These are phyloP conservation scores for Hyphopichia khmerensis DNA, from an alignment of 1,139 yeast species.

Conservation along the genomic window DNA sequence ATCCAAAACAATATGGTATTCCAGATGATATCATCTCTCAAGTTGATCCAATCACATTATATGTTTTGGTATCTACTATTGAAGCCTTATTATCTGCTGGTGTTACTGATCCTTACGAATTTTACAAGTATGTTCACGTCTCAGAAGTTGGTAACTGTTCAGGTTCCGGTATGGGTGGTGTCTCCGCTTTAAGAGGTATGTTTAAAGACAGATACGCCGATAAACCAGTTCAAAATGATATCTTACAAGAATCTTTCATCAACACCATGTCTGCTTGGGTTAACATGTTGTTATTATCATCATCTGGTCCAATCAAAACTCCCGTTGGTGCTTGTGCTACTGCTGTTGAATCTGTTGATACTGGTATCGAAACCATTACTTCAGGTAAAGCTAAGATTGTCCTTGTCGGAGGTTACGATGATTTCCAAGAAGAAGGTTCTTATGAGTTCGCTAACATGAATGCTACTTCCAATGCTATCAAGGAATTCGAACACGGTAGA, in stretches of 20 bases:
- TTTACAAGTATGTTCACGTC: constrained; percentile 96
- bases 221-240: constrained; percentile 92
- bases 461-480: constrained; percentile 88
- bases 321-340: constrained; percentile 99
- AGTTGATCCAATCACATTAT: constrained; percentile 94
- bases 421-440: constrained; percentile 99
- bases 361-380: constrained; percentile 90
- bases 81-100: constrained; percentile 94
- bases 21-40: constrained; percentile 89
- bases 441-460: constrained; percentile 98
- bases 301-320: constrained; percentile 99
- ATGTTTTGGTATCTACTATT: constrained; percentile 88
- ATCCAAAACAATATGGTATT: constrained; percentile 92
- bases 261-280: constrained; percentile 99
- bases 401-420: constrained; percentile 98
- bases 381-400: constrained; percentile 94
- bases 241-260: constrained; percentile 95
- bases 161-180: constrained; percentile 99
- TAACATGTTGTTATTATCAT: constrained; percentile 91
- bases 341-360: constrained; percentile 94
- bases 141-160: constrained; percentile 99
- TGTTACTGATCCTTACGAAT: constrained; percentile 96
- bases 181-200: constrained; percentile 94
- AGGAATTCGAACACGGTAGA: constrained; percentile 92
- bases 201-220: constrained; percentile 92